phyloP scores from a whole-genome alignment of 257 asterid genomes.

The Rubia yunnanensis region DNA sequence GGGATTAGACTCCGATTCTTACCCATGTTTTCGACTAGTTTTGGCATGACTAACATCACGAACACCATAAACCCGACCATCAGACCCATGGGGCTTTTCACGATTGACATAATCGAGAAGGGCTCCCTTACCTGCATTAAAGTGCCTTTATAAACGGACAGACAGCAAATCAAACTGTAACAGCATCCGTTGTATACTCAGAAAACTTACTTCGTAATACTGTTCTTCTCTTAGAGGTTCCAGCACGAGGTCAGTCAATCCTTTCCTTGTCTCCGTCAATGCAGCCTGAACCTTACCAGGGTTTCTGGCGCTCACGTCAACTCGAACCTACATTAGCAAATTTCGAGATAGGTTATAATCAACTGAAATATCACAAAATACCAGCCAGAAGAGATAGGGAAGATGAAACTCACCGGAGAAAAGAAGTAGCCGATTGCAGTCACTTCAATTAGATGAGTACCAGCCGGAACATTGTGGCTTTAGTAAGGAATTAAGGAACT shows the following conservation, averaged over 20 bases:
- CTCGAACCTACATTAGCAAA: constrained; percentile 51
- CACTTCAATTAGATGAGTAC: constrained; percentile 97
- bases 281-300: constrained; percentile 99
- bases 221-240: constrained; percentile 91
- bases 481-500: constrained; percentile 40
- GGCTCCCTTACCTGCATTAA: constrained; percentile 77
- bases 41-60: constrained; percentile 94
- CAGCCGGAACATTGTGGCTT: constrained; percentile 92
- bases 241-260: constrained; percentile 71
- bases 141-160: background rate
- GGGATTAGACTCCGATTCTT: constrained; percentile 26
- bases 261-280: constrained; percentile 85
- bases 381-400: constrained; percentile 13
- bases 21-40: constrained; percentile 71
- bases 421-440: constrained; percentile 79
- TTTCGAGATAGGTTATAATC: constrained; percentile 6
- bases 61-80: constrained; percentile 94
- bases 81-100: constrained; percentile 98
- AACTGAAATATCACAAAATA: constrained; percentile 4
- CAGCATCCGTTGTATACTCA: background rate
- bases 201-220: constrained; percentile 60
- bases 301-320: constrained; percentile 94
- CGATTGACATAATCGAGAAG: constrained; percentile 53
- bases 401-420: constrained; percentile 68
- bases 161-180: background rate